These are phyloP conservation scores for Penicillium sp. DNA, from an alignment of 2,329 filamentous ascomycete species.

Conservation along the genomic window DNA sequence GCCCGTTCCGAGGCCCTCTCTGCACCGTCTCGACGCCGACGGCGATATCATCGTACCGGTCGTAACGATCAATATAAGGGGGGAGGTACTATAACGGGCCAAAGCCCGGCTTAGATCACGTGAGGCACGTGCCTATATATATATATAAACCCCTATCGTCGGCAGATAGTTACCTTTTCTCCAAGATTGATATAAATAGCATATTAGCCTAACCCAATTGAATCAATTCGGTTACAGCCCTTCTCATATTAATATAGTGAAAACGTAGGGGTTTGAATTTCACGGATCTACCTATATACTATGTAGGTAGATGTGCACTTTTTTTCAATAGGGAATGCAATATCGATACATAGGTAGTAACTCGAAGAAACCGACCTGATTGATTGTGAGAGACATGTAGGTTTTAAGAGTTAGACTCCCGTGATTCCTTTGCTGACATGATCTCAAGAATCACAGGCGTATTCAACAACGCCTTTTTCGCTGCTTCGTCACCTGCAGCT, in stretches of 20 bases:
- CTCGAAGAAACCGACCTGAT: neutral
- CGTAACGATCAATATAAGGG: too few relatives aligned
- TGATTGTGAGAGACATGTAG: neutral
- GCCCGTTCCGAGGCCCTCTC: too few relatives aligned
- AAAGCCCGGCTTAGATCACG: too few relatives aligned
- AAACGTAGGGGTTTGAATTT: neutral
- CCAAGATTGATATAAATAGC: too few relatives aligned
- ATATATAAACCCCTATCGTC: too few relatives aligned
- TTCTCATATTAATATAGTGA: neutral
- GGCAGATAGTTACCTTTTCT: too few relatives aligned
- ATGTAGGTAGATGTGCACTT: neutral
- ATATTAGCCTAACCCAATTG: too few relatives aligned
- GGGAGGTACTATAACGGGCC: too few relatives aligned
- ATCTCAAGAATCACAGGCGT: constrained; percentile 42
- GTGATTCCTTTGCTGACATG: constrained; percentile 32
- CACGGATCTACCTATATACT: neutral
- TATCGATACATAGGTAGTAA: neutral
- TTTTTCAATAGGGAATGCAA: neutral
- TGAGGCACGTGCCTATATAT: too few relatives aligned
- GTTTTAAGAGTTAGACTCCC: neutral
- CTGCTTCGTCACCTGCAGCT: constrained; percentile 48
- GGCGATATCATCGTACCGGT: too few relatives aligned
- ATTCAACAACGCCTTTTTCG: constrained; percentile 42
- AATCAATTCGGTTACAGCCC: too few relatives aligned
- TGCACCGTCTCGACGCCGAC: too few relatives aligned